Base-by-base conservation (phyloP, 2,329 filamentous ascomycete genomes). In the Daldinia eschscholtzii region DNA sequence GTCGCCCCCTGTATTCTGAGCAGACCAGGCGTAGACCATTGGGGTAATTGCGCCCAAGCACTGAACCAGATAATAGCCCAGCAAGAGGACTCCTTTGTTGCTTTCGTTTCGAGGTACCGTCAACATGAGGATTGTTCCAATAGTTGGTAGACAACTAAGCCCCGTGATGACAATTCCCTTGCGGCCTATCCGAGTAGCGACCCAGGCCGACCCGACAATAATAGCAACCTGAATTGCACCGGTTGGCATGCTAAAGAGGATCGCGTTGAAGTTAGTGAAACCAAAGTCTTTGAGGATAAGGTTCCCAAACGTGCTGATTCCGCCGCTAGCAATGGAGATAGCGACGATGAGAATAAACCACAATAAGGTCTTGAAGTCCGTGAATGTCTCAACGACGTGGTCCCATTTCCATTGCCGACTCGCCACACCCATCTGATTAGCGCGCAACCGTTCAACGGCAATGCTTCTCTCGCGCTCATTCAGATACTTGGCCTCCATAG, bases 361-460 rank as follows among this genome's bases (percentile, higher is more conserved):
- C 5, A 91, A 77, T 0, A 84, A 85, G 0, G 86, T 89, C 75
- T 88, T 91, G 23, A 77, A 41, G 37, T 78, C 75, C 1, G 70
- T 67, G 5, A 76, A 69, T 2, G 75, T 76, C 66, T 88, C 85
- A 15, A 86, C 82, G 1, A 91, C 81, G 70, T 96, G 93, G 23
- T 86, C 84, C 80, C 85, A 83, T 84, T 91, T 91, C 79, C 91
- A 92, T 68, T 91, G 85, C 70, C 89, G 89, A 68, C 88, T 91
- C 1, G 90, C 91, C 15, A 92, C 89, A 0, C 92, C 92, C 67
- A 92, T 92, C 76, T 93, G 89, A 73, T 95, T 95, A 23, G 88
- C 84, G 0, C 92, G 85, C 5, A 95, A 87, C 0, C 92, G 85
- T 70, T 93, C 92, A 28, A 94, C 82, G 0, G 90, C 91, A 46